Evolutionary conservation across 805 yeast species (phyloP), one percentile per base, ranked within the genome.

Genomic region (Saturnispora saitoi): DNA sequence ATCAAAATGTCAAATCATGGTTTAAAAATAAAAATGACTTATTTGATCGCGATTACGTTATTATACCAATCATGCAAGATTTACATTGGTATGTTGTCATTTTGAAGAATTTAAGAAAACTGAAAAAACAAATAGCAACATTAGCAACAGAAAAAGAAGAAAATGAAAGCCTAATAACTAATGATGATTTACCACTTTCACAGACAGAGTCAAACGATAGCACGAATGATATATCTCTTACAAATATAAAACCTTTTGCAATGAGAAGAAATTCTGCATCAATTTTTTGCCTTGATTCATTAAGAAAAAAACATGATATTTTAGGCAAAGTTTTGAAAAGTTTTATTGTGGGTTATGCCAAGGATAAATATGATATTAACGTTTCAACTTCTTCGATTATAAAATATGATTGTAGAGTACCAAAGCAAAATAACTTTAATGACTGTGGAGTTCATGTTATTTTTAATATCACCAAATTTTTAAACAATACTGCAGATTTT

Each of bases 391-490:
- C 66, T 4, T 72, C 69, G 39, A 76, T 90, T 20, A 63, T 43
- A 5, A 54, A 56, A 36, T 43, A 56, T 40, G 47, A 48, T 9
- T 54, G 61, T 20, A 59, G 69, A 4, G 93, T 88, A 0, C 96
- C 97, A 0, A 79, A 74, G 50, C 99, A 93, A 60, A 80, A 81
- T 29, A 93, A 93, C 62, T 80, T 82, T 66, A 86, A 89, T 60
- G 99, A 93, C 62, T 93, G 99, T 68, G 99, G 99, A 1, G 78
- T 93, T 19, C 96, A 86, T 66, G 86, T 91, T 2, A 82, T 93
- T 14, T 82, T 82, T 56, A 89, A 85, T 56, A 73, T 82, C 11
- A 69, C 71, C 49, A 77, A 74, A 53, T 81, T 86, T 64, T 69
- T 83, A 42, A 66, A 67, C 22, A 64, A 76, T 36, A 77, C 80